Percentiles rank a stretch among this genome's conserved stretches.
phyloP scores from a whole-genome alignment of 805 yeast species.

The Hagleromyces aurorensis region DNA sequence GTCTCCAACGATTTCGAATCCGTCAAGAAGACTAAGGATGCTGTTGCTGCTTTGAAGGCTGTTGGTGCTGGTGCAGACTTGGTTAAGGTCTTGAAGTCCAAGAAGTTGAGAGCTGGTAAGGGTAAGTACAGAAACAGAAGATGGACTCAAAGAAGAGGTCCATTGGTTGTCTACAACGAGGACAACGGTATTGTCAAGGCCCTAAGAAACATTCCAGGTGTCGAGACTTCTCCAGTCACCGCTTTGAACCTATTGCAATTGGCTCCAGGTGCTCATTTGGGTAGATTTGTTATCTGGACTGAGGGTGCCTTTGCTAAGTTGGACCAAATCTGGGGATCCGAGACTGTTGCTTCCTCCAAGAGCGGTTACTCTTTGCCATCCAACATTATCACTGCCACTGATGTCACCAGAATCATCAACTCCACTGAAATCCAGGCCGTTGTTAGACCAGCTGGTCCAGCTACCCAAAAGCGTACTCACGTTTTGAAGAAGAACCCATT shows the following conservation, averaged over 20 bases:
- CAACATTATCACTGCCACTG: conserved; percentile 92
- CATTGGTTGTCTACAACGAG: conserved; percentile 95
- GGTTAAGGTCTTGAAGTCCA: conserved; percentile 95
- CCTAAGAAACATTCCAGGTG: conserved; percentile 99
- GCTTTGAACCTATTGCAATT: conserved; percentile 93
- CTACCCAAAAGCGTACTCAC: conserved; percentile 87
- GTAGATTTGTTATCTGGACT: conserved; percentile 99
- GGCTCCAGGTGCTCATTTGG: conserved; percentile 99
- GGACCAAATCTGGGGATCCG: conserved; percentile 96
- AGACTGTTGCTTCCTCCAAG: conserved; percentile 75
- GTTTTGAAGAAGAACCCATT: conserved; percentile 98
- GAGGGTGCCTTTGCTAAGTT: conserved; percentile 95
- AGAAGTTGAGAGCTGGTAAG: conserved; percentile 99
- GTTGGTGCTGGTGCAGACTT: conserved; percentile 98
- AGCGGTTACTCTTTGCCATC: conserved; percentile 87
- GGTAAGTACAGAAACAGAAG: conserved; percentile 99
- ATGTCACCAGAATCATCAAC: conserved; percentile 95
- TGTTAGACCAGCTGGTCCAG: conserved; percentile 92
- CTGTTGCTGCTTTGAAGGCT: conserved; percentile 95
- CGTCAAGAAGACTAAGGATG: conserved; percentile 94
- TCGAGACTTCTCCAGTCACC: conserved; percentile 89
- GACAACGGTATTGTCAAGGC: conserved; percentile 98
- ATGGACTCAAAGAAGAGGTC: conserved; percentile 99
- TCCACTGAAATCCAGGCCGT: conserved; percentile 98
- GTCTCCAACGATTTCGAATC: conserved; percentile 89